These are phyloP conservation scores for Penstemon davidsonii DNA, from an alignment of 257 asterid species.

Conservation along the genomic window DNA sequence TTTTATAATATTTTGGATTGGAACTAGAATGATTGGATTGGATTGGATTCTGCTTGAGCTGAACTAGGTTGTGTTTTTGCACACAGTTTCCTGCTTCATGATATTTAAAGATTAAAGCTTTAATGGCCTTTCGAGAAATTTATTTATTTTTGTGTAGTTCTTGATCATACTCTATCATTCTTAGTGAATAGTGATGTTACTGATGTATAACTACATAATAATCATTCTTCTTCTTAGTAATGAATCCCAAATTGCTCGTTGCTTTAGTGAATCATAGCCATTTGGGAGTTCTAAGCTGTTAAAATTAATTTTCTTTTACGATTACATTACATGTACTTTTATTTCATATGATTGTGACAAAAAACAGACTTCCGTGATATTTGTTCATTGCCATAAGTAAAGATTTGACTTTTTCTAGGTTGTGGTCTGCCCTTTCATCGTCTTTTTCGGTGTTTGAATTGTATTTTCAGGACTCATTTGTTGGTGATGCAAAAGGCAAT, in stretches of 20 bases:
- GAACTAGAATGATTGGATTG: not conserved
- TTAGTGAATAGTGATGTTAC: too few species aligned
- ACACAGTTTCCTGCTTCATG: not conserved
- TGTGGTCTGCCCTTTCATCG: not conserved
- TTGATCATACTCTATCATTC: not conserved
- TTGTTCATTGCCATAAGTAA: not conserved
- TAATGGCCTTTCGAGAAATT: not conserved
- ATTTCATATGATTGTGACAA: not conserved
- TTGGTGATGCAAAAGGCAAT: constrained; percentile 42
- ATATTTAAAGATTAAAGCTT: not conserved
- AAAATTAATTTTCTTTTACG: not conserved
- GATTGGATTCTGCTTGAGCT: constrained; percentile 7
- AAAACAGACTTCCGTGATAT: not conserved
- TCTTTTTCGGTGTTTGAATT: constrained; percentile 4
- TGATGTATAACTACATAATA: too few species aligned
- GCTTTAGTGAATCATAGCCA: too few species aligned
- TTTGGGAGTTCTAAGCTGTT: not conserved
- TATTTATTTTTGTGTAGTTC: not conserved
- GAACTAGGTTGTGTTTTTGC: not conserved
- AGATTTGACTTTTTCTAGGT: not conserved
- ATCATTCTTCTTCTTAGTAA: too few species aligned
- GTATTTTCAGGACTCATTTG: constrained; percentile 58
- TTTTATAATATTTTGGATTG: not conserved
- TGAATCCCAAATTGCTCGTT: too few species aligned
- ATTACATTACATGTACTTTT: too few species aligned